Evolutionary conservation across 148 eudicot genomes (phyloP).

Genomic region (Oxyria digyna): DNA sequence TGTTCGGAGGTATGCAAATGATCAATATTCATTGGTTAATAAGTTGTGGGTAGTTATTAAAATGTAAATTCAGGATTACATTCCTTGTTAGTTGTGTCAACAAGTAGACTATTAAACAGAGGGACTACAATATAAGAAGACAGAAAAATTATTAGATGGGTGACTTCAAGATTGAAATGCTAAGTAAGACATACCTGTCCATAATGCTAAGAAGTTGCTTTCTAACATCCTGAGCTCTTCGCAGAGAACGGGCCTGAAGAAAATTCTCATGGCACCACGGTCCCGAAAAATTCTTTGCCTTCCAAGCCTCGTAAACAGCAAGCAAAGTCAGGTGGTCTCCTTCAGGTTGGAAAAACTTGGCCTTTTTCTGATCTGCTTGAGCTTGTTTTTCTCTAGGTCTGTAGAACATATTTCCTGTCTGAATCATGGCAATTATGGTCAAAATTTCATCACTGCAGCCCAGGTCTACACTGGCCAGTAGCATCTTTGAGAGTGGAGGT

Average conservation of each 20-base stretch:
- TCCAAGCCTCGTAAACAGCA: slow-evolving; percentile 98
- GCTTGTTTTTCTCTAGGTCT: slow-evolving; percentile 96
- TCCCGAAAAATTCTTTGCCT: slow-evolving; percentile 76
- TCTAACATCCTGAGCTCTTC: slow-evolving; percentile 94
- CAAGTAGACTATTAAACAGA: no score
- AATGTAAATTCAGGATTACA: no score
- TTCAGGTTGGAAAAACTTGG: slow-evolving; percentile 93
- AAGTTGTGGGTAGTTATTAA: no score
- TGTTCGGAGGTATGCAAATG: no score
- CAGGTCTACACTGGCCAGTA: slow-evolving; percentile 86
- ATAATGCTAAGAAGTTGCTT: slow-evolving; percentile 87
- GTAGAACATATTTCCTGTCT: slow-evolving; percentile 80
- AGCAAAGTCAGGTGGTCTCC: slow-evolving; percentile 92
- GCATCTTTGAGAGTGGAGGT: slow-evolving; percentile 90
- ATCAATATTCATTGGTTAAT: no score
- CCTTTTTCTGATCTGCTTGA: slow-evolving; percentile 88
- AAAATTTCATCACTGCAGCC: slow-evolving; percentile 92
- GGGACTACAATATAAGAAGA: no score
- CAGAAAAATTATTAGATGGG: neutral
- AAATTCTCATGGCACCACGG: slow-evolving; percentile 97
- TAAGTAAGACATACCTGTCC: slow-evolving; percentile 68
- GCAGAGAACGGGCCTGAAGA: slow-evolving; percentile 81
- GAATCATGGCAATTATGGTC: slow-evolving; percentile 94
- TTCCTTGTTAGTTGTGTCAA: no score
- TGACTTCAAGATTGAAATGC: neutral